Evolutionary conservation across 169 alveolate species (phyloP), one percentile per base, ranked within the genome.

Genomic region (Plasmodium knowlesi): DNA sequence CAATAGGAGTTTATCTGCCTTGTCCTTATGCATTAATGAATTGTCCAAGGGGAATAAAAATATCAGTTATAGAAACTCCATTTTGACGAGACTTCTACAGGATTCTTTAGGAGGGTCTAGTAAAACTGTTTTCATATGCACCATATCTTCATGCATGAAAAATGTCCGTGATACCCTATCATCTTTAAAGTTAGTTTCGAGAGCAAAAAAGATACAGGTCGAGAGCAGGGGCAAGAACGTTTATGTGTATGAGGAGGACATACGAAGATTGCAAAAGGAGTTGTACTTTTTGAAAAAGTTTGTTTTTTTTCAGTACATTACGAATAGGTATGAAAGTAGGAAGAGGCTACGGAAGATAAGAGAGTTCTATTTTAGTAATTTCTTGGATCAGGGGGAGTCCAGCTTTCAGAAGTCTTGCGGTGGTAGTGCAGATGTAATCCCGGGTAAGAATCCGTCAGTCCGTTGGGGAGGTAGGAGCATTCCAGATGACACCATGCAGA

Each of bases 81-180:
- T 91, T 19, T 91, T 91, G 67, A 91, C 95, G 34, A 81, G 93
- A 43, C 93, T 80, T 71, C 93, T 94, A 76, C 96, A 94, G 76
- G 96, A 91, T 72, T 74, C 95, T 39, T 43, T 91, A 32, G 97
- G 95, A 14, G 94, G 96, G 0, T 94, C 91, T 67, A 95, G 96
- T 74, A 94, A 89, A 86, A 96, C 97, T 19, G 71, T 95, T 39
- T 96, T 96, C 78, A 96, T 96, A 41, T 96, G 96, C 83, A 96
- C 97, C 12, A 70, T 96, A 72, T 86, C 97, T n/a, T 88, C 97
- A 16, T 84, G 95, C 39, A 72, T 94, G 43, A 91, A 74, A 10
- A 89, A 94, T 67, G 92, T 82, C 22, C 94, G 96, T 14, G 97
- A 94, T 30, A 94, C 97, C 1, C 72, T 94, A 14, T 92, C 97